Percentiles rank a stretch among this genome's conserved stretches.
These are phyloP conservation scores for Geotrichum candidum DNA, from an alignment of 1,139 yeast species.

Conservation along the genomic window DNA sequence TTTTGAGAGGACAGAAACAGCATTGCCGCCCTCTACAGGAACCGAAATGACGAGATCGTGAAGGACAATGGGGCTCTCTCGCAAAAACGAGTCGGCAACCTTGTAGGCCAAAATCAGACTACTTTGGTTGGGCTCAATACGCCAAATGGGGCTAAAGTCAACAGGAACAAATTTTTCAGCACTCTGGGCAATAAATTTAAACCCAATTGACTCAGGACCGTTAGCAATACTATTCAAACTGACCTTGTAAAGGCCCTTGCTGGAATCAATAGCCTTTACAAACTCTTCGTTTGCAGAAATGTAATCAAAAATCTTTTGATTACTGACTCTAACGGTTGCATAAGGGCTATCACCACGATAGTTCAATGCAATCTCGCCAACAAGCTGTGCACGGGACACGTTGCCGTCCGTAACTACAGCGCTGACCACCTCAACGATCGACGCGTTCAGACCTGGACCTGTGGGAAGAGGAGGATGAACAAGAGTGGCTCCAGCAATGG, in stretches of 20 bases:
- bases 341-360: slow-evolving; percentile 37
- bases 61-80: slow-evolving; percentile 41
- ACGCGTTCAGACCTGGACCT: slow-evolving; percentile 61
- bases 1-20: slow-evolving; percentile 70
- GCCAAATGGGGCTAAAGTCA: slow-evolving; percentile 76
- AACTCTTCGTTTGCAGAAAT: slow-evolving; percentile 26
- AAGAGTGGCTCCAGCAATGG: slow-evolving; percentile 21
- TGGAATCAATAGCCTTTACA: slow-evolving; percentile 17
- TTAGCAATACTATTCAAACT: slow-evolving; percentile 18
- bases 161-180: slow-evolving; percentile 52
- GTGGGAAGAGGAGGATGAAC: slow-evolving; percentile 47
- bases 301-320: slow-evolving; percentile 18
- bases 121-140: slow-evolving; percentile 76
- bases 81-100: slow-evolving; percentile 47
- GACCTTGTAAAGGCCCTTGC: slow-evolving; percentile 21
- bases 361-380: slow-evolving; percentile 78
- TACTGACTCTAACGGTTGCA: slow-evolving; percentile 16
- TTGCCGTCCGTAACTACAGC: slow-evolving; percentile 66
- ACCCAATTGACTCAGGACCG: slow-evolving; percentile 52
- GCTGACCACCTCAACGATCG: slow-evolving; percentile 75
- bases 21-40: slow-evolving; percentile 43
- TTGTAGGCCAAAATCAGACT: slow-evolving; percentile 72
- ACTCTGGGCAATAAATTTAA: slow-evolving; percentile 48
- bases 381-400: slow-evolving; percentile 50
- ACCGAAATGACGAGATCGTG: slow-evolving; percentile 63